A percentile compares a stretch with the other conserved stretches of the same genome.
These are phyloP conservation scores for Tolypocladium sp. DNA, from an alignment of 2,329 filamentous ascomycete genomes.

Conservation along the genomic window DNA sequence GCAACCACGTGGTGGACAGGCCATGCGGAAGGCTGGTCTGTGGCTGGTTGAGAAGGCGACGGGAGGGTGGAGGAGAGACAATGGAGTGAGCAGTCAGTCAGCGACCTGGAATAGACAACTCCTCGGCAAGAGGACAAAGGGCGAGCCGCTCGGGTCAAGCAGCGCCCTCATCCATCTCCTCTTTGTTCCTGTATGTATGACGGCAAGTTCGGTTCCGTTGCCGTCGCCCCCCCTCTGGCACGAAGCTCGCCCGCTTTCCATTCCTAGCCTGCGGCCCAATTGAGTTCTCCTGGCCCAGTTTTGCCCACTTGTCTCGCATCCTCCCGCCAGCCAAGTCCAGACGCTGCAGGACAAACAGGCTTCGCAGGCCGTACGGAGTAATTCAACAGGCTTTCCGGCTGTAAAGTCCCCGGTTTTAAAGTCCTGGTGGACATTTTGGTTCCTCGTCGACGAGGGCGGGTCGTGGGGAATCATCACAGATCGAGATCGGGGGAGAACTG, in stretches of 20 bases:
- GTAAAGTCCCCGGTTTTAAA: not conserved
- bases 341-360: not conserved
- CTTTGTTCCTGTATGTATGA: not conserved
- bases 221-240: not conserved
- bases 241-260: not conserved
- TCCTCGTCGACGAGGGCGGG: not conserved
- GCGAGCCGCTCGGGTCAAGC: not conserved
- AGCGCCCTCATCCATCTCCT: not conserved
- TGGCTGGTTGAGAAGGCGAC: not conserved
- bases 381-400: not conserved
- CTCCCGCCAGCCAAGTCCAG: not conserved
- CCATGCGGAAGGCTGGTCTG: not conserved
- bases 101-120: too few species aligned
- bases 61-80: too few species aligned
- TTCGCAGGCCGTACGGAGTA: not conserved
- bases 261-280: not conserved
- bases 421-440: not conserved
- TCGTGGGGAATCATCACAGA: not conserved
- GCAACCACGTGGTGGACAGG: not conserved
- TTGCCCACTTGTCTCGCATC: not conserved
- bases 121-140: too few species aligned
- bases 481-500: not conserved
- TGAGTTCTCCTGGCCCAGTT: not conserved
- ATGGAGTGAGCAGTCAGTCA: too few species aligned
- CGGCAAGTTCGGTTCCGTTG: not conserved